Evolutionary conservation across 345 rosid species (phyloP).

Genomic region (Linum trigynum): DNA sequence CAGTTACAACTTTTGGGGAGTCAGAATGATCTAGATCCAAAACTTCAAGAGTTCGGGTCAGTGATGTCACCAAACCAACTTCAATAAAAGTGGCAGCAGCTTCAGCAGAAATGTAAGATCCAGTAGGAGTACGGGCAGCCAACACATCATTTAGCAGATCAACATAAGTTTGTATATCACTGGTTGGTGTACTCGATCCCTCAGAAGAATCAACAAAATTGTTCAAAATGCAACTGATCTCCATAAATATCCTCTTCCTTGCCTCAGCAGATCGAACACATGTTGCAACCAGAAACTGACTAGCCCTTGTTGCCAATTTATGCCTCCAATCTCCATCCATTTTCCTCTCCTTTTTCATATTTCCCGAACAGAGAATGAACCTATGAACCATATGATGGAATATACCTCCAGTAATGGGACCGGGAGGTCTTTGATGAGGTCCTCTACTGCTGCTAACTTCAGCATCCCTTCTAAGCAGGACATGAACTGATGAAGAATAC

Average conservation of each 20-base stretch:
- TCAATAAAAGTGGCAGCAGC: constrained; percentile 87
- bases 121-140: constrained; percentile 72
- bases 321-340: constrained; percentile 82
- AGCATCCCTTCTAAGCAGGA: constrained; percentile 70
- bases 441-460: constrained; percentile 53
- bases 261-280: constrained; percentile 90
- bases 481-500: constrained; percentile 76
- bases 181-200: constrained; percentile 51
- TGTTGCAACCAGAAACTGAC: constrained; percentile 77
- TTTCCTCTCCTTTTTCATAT: constrained; percentile 60
- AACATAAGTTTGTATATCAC: constrained; percentile 52
- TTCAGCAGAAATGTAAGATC: constrained; percentile 70
- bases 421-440: constrained; percentile 43
- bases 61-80: constrained; percentile 72
- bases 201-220: constrained; percentile 52
- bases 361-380: constrained; percentile 55
- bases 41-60: constrained; percentile 69
- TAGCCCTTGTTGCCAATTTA: constrained; percentile 69
- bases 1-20: constrained; percentile 80
- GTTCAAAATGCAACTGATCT: constrained; percentile 53
- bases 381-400: constrained; percentile 73
- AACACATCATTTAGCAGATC: constrained; percentile 87
- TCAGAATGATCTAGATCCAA: constrained; percentile 81
- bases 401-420: constrained; percentile 45
- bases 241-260: constrained; percentile 69